Evolutionary conservation across 2,329 filamentous ascomycete species (phyloP).

Genomic region (Microsporum canis): DNA sequence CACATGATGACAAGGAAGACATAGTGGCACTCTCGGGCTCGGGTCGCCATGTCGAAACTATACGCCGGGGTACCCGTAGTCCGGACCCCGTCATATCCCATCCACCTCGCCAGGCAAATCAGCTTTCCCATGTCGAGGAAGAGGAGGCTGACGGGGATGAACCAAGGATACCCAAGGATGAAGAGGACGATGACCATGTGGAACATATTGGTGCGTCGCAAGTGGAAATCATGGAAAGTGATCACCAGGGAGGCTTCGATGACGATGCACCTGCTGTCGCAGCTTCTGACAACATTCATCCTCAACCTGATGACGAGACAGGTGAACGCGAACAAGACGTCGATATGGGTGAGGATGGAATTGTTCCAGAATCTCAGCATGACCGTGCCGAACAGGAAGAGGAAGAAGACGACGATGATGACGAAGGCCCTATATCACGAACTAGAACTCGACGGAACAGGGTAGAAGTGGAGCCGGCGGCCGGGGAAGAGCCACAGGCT

Average conservation of each 20-base stretch:
- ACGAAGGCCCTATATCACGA: slow-evolving; percentile 43
- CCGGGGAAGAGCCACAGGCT: slow-evolving; percentile 20
- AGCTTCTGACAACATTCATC: slow-evolving; percentile 9
- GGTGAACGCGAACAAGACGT: slow-evolving; percentile 23
- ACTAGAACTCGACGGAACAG: slow-evolving; percentile 23
- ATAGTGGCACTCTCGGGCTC: slow-evolving; percentile 49
- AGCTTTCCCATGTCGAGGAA: not conserved
- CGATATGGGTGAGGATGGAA: slow-evolving; percentile 28
- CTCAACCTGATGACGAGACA: slow-evolving; percentile 10
- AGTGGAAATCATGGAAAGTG: slow-evolving; percentile 34
- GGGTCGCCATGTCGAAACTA: slow-evolving; percentile 45
- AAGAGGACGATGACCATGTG: not conserved
- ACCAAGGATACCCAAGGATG: slow-evolving; percentile 1
- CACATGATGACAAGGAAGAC: slow-evolving; percentile 45
- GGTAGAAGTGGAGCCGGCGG: slow-evolving; percentile 21
- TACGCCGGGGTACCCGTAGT: slow-evolving; percentile 44
- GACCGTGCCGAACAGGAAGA: slow-evolving; percentile 26
- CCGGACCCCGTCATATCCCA: slow-evolving; percentile 26
- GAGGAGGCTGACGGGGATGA: not conserved
- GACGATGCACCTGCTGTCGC: slow-evolving; percentile 20
- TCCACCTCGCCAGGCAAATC: not conserved
- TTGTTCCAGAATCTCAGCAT: slow-evolving; percentile 34
- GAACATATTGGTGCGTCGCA: slow-evolving; percentile 21
- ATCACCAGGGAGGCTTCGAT: slow-evolving; percentile 26
- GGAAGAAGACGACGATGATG: slow-evolving; percentile 38